Evolutionary conservation across 2,329 filamentous ascomycete genomes (phyloP).

Genomic region (Calonectria pauciramosa): DNA sequence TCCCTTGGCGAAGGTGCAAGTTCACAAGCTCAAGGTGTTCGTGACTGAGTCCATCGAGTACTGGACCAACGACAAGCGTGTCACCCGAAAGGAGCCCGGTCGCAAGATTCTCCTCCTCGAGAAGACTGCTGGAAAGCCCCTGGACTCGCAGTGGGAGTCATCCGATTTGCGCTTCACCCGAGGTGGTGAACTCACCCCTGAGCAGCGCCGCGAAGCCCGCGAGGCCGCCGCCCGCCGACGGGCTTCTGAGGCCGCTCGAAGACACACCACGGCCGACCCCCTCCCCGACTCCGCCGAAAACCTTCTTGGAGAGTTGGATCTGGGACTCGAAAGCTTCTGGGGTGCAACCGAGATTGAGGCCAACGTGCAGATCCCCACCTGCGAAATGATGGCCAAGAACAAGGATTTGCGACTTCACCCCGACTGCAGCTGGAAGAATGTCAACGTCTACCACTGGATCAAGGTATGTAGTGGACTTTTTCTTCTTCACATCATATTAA

Average conservation of each 20-base stretch:
- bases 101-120: slow-evolving; percentile 90
- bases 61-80: slow-evolving; percentile 86
- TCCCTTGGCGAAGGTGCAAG: slow-evolving; percentile 91
- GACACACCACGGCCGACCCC: slow-evolving; percentile 53
- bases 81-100: slow-evolving; percentile 86
- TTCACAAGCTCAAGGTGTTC: slow-evolving; percentile 92
- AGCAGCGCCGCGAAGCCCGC: slow-evolving; percentile 63
- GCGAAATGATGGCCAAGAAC: slow-evolving; percentile 85
- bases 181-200: slow-evolving; percentile 79
- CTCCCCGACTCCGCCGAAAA: slow-evolving; percentile 74
- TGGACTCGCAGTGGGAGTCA: slow-evolving; percentile 79
- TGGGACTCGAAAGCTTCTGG: slow-evolving; percentile 78
- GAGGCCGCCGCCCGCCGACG: slow-evolving; percentile 63
- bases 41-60: slow-evolving; percentile 94
- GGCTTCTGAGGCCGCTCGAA: slow-evolving; percentile 65
- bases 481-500: neutral
- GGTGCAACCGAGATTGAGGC: slow-evolving; percentile 95
- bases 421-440: slow-evolving; percentile 93
- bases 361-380: slow-evolving; percentile 91
- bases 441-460: slow-evolving; percentile 96
- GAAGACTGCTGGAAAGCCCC: slow-evolving; percentile 84
- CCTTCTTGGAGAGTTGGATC: slow-evolving; percentile 83
- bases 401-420: slow-evolving; percentile 78
- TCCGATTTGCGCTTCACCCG: slow-evolving; percentile 83
- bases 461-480: slow-evolving; percentile 73